Evolutionary conservation across 106 monocot genomes (phyloP).

Genomic region (Apostasia shenzhenica): DNA sequence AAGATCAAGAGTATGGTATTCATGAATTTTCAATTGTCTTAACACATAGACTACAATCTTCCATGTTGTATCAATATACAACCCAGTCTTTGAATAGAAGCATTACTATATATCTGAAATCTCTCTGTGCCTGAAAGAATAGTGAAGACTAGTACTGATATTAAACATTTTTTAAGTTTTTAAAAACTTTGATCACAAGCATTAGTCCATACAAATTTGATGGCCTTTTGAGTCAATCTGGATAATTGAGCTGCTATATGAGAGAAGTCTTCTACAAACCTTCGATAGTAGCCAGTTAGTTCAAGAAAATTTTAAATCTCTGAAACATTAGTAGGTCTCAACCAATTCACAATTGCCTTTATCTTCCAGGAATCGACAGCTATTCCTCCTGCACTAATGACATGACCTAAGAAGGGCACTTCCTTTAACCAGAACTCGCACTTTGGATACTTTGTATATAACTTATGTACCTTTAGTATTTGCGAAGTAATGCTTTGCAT

Average conservation of each 20-base stretch:
- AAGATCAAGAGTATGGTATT: background rate
- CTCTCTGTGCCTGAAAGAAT: too few relatives aligned
- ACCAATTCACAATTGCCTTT: background rate
- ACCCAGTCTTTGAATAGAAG: background rate
- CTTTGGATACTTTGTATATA: background rate
- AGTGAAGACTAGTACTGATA: too few relatives aligned
- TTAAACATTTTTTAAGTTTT: too few relatives aligned
- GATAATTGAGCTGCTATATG: background rate
- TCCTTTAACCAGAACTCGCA: background rate
- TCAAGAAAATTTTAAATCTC: constrained; percentile 5
- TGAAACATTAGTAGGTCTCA: background rate
- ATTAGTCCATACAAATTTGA: background rate
- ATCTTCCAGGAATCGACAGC: background rate
- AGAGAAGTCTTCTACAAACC: background rate
- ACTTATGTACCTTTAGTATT: background rate
- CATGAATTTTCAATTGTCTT: background rate
- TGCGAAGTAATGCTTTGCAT: constrained; percentile 1
- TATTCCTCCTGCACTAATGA: background rate
- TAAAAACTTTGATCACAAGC: background rate
- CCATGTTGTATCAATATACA: background rate
- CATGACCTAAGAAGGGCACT: too few relatives aligned
- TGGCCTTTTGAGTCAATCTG: background rate
- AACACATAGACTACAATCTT: background rate
- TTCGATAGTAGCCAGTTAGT: background rate
- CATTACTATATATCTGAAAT: background rate